Evolutionary conservation across 805 yeast species (phyloP).

Genomic region (Candida montana): DNA sequence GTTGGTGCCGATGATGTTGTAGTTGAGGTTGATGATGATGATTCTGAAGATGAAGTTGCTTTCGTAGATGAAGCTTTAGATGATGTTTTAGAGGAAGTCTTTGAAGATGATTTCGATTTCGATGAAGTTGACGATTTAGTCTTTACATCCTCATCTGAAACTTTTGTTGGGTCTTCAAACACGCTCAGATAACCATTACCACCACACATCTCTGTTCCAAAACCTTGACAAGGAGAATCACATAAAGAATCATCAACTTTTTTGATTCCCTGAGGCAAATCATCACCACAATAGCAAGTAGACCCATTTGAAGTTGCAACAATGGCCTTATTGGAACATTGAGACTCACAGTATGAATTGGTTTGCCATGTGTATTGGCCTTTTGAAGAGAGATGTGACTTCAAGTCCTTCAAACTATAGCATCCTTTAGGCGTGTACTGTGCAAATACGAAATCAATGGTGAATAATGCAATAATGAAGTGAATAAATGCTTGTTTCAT

Average conservation of each 20-base stretch:
- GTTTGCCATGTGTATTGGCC: constrained; percentile 57
- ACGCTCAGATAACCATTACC: constrained; percentile 46
- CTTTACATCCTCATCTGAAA: constrained; percentile 19
- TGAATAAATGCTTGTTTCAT: too few relatives aligned
- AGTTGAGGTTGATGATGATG: too few relatives aligned
- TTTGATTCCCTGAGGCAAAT: constrained; percentile 29
- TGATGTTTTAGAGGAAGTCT: too few relatives aligned
- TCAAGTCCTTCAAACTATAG: constrained; percentile 24
- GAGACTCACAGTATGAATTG: constrained; percentile 45
- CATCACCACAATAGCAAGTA: constrained; percentile 63
- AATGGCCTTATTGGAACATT: constrained; percentile 44
- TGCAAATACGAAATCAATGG: background rate
- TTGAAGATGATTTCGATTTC: constrained; percentile 7
- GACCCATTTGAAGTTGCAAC: constrained; percentile 50
- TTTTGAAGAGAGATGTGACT: constrained; percentile 24
- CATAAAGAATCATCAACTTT: constrained; percentile 34
- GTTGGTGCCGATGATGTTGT: too few relatives aligned
- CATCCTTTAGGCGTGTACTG: constrained; percentile 28
- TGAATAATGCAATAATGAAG: too few relatives aligned
- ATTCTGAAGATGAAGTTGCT: too few relatives aligned
- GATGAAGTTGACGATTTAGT: constrained; percentile 10
- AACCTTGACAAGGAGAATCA: constrained; percentile 50
- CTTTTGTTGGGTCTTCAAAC: constrained; percentile 24
- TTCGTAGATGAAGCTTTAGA: constrained; percentile 14
- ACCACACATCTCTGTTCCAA: constrained; percentile 57